Conservation (phyloP, 148 eudicot species). For the Tetragonia tetragonoides region DNA sequence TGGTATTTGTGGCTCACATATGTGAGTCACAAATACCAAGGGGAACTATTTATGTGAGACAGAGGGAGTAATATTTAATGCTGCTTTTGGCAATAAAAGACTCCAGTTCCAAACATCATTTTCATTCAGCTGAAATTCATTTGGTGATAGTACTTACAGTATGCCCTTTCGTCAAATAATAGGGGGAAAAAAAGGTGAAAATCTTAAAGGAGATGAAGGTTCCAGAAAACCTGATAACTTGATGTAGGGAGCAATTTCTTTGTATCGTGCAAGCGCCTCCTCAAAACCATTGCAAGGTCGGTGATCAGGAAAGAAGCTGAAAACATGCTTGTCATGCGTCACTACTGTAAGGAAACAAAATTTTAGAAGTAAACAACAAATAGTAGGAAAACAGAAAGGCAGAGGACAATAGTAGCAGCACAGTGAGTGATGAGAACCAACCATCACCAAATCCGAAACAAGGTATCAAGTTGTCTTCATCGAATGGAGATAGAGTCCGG, state of each 20-base stretch:
- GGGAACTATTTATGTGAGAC: too few species aligned
- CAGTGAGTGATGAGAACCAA: slow-evolving; percentile 30
- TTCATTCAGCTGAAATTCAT: background rate
- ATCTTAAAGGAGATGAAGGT: slow-evolving; percentile 7
- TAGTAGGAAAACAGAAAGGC: background rate
- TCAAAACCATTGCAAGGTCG: slow-evolving; percentile 71
- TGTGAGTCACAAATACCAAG: too few species aligned
- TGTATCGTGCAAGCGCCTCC: slow-evolving; percentile 75
- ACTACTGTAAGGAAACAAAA: slow-evolving; percentile 37
- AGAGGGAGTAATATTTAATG: background rate
- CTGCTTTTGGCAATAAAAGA: background rate
- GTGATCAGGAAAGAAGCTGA: slow-evolving; percentile 73
- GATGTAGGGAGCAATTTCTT: slow-evolving; percentile 56
- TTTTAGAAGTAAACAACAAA: background rate
- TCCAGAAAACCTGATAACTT: slow-evolving; percentile 55
- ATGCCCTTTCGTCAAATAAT: background rate
- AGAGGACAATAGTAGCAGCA: background rate
- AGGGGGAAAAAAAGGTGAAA: background rate
- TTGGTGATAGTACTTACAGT: background rate
- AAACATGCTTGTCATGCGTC: slow-evolving; percentile 62
- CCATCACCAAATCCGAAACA: slow-evolving; percentile 93
- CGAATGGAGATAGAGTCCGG: slow-evolving; percentile 72
- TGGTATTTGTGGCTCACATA: too few species aligned
- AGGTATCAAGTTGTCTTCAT: slow-evolving; percentile 82
- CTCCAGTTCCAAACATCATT: too few species aligned